Evolutionary conservation across 345 rosid genomes (phyloP), one percentile per base, ranked within the genome.

Genomic region (Hibiscus tridactylites): DNA sequence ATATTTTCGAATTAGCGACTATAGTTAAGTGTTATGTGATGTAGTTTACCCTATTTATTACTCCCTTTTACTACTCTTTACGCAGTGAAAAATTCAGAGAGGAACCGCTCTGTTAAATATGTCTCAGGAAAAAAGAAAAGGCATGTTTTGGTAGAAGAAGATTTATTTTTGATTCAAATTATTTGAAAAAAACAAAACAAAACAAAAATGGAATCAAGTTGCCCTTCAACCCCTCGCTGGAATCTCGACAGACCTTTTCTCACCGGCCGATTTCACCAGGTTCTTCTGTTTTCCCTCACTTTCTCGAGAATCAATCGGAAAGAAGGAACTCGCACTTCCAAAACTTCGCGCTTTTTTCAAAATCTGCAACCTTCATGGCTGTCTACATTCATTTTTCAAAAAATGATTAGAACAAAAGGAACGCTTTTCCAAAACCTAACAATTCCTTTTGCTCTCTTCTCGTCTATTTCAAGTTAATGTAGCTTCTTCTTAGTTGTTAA

Each of bases 171-270:
- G 0, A 16, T 29, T 61, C 42, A 16, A 59, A 47, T n/a, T 12
- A 17, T 52, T 58, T 71, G 57, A n/a, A 60, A 56, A 19, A 54
- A 17, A 15, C 17, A 17, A n/a, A 53, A n/a, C 9, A n/a, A 29
- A 33, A 11, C 9, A 29, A 60, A 70, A 70, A 82, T 85, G 87
- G 84, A 86, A 74, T 57, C 83, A 61, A 68, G 87, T 26, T 79
- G 76, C 80, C 93, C 97, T 58, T 81, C 91, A 13, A 93, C 94
- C 17, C 98, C 98, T 79, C 96, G 88, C 71, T 93, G 94, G 98
- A 93, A 91, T 79, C 77, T 91, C 61, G 97, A 93, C 50, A 79
- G 97, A 17, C 97, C 97, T 6, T 91, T 88, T 79, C 97, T 93
- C 83, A 91, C 94, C 49, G 98, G 97, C 76, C 97, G 88, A 74